Percentiles rank a stretch among this genome's conserved stretches.
These are phyloP conservation scores for Rhizopogon vesiculosus DNA, from an alignment of 768 basidiomycete genomes.

Conservation along the genomic window DNA sequence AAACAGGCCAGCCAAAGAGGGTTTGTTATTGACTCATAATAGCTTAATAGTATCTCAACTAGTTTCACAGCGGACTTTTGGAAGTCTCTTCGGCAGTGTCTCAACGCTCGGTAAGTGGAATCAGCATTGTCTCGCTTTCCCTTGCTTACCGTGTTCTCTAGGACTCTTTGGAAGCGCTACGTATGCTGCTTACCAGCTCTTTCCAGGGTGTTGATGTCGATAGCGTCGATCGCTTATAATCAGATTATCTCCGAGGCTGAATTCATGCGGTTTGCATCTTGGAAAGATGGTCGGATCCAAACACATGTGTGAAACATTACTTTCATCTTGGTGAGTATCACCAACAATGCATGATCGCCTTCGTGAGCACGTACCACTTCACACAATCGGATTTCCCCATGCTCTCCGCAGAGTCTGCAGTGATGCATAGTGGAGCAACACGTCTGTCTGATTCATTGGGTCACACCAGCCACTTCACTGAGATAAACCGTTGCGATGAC, in stretches of 20 bases:
- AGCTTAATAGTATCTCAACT: constrained; percentile 5
- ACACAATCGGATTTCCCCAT: neutral
- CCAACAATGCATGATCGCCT: neutral
- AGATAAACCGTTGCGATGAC: no score
- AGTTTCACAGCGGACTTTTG: constrained; percentile 15
- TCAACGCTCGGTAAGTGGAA: constrained; percentile 15
- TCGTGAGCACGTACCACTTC: neutral
- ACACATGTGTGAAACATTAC: neutral
- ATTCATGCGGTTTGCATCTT: neutral
- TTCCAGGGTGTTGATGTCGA: constrained; percentile 12
- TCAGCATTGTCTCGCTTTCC: neutral
- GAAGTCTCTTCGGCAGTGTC: constrained; percentile 11
- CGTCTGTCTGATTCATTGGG: no score
- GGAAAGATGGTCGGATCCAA: neutral
- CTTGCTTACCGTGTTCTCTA: constrained; percentile 2
- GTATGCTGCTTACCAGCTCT: constrained; percentile 23
- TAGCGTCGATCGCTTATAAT: neutral
- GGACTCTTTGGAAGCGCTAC: constrained; percentile 23
- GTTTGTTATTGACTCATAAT: constrained; percentile 20
- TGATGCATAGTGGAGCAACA: neutral
- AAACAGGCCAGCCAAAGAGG: constrained; percentile 36
- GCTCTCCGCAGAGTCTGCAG: neutral
- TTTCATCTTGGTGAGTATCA: neutral
- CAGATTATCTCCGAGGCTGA: neutral
- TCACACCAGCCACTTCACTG: no score